Percentiles rank a stretch among this genome's conserved stretches.
Conservation (phyloP, 441 rosid species). For the Erodium trifolium region DNA sequence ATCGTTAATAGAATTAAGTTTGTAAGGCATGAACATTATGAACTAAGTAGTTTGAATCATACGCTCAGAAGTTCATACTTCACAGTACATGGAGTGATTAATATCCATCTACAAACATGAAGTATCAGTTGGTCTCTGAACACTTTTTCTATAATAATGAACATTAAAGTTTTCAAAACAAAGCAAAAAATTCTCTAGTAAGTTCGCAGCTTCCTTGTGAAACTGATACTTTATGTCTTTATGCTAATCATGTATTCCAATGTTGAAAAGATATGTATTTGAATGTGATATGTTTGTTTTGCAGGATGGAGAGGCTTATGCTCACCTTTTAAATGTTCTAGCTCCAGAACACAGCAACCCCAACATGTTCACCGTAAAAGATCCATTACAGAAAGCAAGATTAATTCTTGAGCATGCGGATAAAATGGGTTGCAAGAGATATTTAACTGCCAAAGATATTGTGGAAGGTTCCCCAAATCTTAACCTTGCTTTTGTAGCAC, state of each 20-base stretch:
- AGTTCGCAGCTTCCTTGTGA: not conserved
- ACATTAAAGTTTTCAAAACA: not conserved
- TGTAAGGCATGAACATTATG: too few species aligned
- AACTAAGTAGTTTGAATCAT: too few species aligned
- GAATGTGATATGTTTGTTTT: constrained; percentile 18
- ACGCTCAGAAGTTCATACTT: too few species aligned
- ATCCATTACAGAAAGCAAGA: constrained; percentile 72
- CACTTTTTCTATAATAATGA: not conserved
- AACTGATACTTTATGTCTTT: not conserved
- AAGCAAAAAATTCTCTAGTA: not conserved
- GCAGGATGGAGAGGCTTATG: constrained; percentile 98
- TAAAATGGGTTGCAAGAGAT: constrained; percentile 84
- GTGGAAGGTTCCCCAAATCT: constrained; percentile 97
- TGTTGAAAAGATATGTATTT: not conserved
- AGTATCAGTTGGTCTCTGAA: not conserved
- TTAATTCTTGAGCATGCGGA: constrained; percentile 86
- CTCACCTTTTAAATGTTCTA: constrained; percentile 81
- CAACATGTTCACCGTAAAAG: constrained; percentile 43
- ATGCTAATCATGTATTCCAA: constrained; percentile 3
- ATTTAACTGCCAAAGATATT: constrained; percentile 77
- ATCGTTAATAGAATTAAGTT: too few species aligned
- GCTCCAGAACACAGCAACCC: constrained; percentile 81
- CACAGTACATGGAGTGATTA: too few species aligned
- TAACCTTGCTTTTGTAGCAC: constrained; percentile 95
- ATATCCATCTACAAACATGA: not conserved